Conservation (phyloP, 768 basidiomycete genomes). For the Tylopilus sp. region DNA sequence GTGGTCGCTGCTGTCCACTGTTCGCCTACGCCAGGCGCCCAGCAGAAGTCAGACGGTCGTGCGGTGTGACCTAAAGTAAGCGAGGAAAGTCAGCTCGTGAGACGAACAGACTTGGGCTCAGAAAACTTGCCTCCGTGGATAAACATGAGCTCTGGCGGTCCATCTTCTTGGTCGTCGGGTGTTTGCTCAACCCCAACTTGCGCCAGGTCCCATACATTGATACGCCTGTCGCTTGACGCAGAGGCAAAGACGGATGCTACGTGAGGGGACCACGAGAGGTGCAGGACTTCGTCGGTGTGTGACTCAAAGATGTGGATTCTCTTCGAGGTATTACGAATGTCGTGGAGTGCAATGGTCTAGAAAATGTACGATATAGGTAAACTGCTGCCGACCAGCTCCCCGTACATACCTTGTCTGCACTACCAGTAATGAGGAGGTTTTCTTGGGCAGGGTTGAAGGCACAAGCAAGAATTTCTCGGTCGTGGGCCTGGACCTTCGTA, state of each 20-base stretch:
- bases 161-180: constrained; percentile 97
- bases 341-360: constrained; percentile 87
- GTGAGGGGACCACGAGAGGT: constrained; percentile 94
- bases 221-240: constrained; percentile 86
- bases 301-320: constrained; percentile 89
- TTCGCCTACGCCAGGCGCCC: constrained; percentile 83
- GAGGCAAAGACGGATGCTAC: constrained; percentile 91
- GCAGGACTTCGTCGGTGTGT: constrained; percentile 93
- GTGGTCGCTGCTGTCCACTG: constrained; percentile 83
- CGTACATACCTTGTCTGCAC: constrained; percentile 78
- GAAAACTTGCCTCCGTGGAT: constrained; percentile 79
- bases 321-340: constrained; percentile 69
- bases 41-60: constrained; percentile 90
- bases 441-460: constrained; percentile 83
- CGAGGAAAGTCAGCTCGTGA: neutral
- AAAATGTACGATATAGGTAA: neutral
- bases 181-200: constrained; percentile 94
- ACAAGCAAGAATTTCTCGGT: constrained; percentile 86
- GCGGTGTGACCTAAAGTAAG: constrained; percentile 70
- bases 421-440: constrained; percentile 83
- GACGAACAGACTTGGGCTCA: neutral
- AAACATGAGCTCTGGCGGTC: constrained; percentile 94
- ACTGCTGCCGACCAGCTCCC: neutral
- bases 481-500: constrained; percentile 78
- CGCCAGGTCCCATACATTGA: constrained; percentile 93